Base-by-base conservation (phyloP, 177 flowering plant genomes). In the Vitis hybrid region DNA sequence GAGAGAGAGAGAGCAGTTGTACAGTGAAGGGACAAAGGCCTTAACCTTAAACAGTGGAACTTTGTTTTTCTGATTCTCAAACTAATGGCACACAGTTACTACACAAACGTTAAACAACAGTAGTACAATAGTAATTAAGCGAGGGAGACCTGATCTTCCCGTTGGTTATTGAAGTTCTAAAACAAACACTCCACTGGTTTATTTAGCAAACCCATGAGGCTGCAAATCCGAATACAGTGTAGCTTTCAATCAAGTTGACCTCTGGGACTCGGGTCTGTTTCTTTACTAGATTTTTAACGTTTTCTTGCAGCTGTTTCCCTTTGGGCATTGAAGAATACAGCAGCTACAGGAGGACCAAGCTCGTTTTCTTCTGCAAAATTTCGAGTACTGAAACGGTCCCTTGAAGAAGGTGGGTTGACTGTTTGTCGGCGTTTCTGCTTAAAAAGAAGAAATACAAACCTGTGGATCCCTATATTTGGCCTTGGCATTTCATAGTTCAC, bases 381-480 rank as follows among this genome's bases (percentile, higher is more conserved):
- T 15, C 90, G 76, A 3, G 95, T 89, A 65, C 58, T 83, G 87
- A 89, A 89, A 20, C 72, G 69, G 50, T 89, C 91, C 52, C 91
- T 76, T 10, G 85, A 76, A 10, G 60, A 18, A 2, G 93, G 90
- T 20, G 79, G 64, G 4, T 1, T 58, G 11, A 82, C 81, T 55
- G 82, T 57, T 56, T 85, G 84, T 50, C 93, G 81, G 16, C 85
- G 64, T 49, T 60, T 83, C 78, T 92, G 97, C 81, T 79, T 89
- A 85, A 84, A 92, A 13, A 92, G 84, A 9, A 83, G 77, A 68
- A 87, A 89, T 76, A 87, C 92, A 71, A 86, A 90, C 79, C 97
- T 83, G 84, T 92, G 97, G 59, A 92, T 92, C 67, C 97, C 97
- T 70, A 92, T 90, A 62, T 81, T 82, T 45, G 97, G 97, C 84